Conservation (phyloP, 345 rosid species). For the Syzygium aqueum region DNA sequence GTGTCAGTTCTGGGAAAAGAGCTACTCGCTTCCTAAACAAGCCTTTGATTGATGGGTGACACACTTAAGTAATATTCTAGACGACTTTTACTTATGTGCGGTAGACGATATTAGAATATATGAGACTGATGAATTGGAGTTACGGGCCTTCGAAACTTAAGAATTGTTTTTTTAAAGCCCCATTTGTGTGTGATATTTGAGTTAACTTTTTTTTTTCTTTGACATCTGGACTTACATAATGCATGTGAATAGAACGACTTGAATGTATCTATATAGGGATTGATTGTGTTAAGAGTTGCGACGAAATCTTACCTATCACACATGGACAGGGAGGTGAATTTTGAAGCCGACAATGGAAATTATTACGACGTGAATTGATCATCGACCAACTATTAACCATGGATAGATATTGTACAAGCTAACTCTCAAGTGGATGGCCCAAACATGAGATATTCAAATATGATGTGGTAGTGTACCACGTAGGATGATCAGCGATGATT, state of each 20-base stretch:
- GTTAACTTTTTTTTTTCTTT: neutral
- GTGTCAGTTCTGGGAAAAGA: fast-evolving
- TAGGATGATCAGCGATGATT: neutral
- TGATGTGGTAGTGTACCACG: fast-evolving
- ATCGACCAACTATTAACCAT: neutral
- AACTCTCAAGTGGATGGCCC: neutral
- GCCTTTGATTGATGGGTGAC: neutral
- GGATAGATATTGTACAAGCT: neutral
- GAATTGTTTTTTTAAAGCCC: neutral
- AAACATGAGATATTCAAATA: neutral
- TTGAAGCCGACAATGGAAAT: neutral
- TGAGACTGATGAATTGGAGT: neutral
- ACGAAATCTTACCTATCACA: neutral
- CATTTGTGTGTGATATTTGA: neutral
- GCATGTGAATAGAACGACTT: neutral
- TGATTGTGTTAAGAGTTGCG: neutral
- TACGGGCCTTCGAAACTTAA: neutral
- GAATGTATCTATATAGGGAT: neutral
- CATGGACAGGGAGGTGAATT: neutral
- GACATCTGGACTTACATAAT: neutral
- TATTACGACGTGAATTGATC: neutral
- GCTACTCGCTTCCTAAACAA: fast-evolving
- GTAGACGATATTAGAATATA: neutral
- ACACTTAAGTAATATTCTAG: fast-evolving
- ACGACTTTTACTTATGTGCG: neutral